Evolutionary conservation across 2,329 filamentous ascomycete genomes (phyloP).

Genomic region (Fusarium sp.): DNA sequence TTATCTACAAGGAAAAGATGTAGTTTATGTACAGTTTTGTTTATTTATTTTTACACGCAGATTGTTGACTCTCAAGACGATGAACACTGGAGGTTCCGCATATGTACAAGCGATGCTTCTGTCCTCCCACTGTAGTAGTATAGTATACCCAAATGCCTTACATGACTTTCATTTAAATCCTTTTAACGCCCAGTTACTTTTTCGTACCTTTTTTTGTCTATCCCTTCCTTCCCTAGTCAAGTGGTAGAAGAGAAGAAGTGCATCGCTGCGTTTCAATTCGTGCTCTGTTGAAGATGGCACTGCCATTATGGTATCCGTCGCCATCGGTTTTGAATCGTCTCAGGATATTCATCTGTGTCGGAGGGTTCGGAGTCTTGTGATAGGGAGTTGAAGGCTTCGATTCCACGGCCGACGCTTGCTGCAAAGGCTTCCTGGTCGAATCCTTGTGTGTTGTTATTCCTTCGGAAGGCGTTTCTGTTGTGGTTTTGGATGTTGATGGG

Average conservation of each 20-base stretch:
- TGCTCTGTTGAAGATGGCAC: background rate
- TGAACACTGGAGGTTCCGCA: background rate
- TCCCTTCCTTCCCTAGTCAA: background rate
- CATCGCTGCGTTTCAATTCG: background rate
- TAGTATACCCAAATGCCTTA: background rate
- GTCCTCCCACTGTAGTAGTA: background rate
- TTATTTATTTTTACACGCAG: background rate
- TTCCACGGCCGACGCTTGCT: background rate
- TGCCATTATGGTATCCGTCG: background rate
- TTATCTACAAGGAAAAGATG: background rate
- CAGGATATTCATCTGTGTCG: background rate
- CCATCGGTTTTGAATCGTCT: background rate
- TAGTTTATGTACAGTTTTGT: background rate
- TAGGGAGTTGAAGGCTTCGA: background rate
- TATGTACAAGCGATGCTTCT: background rate
- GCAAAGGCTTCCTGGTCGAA: background rate
- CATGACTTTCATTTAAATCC: background rate
- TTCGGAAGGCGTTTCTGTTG: background rate
- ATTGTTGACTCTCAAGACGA: background rate
- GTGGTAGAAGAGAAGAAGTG: background rate
- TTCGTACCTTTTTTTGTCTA: background rate
- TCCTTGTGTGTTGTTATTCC: background rate
- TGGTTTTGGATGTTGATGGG: background rate
- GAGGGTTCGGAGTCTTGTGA: background rate
- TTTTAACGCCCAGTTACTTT: background rate